These are phyloP conservation scores for Teratosphaeria nubilosa DNA, from an alignment of 2,329 filamentous ascomycete species.

Conservation along the genomic window DNA sequence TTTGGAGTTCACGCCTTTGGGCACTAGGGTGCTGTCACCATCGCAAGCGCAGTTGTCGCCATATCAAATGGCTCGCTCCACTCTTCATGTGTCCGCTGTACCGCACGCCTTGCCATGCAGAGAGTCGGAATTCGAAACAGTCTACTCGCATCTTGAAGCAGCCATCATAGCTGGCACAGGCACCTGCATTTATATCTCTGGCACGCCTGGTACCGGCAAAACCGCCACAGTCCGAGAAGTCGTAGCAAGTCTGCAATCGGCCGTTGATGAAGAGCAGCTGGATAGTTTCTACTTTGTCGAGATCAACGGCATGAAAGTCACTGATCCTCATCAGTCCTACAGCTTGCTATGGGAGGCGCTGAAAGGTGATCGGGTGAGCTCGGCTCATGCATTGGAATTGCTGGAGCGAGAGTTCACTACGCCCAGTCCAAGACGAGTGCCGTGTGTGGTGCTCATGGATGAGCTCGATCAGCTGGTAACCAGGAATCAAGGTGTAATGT, in stretches of 20 bases:
- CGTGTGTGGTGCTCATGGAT: slow-evolving; percentile 96
- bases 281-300: slow-evolving; percentile 99
- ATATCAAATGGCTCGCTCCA: slow-evolving; percentile 79
- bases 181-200: slow-evolving; percentile 96
- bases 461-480: slow-evolving; percentile 96
- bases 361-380: slow-evolving; percentile 84
- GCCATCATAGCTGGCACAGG: slow-evolving; percentile 90
- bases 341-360: slow-evolving; percentile 91
- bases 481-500: slow-evolving; percentile 99
- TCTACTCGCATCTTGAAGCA: slow-evolving; percentile 87
- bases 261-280: slow-evolving; percentile 78
- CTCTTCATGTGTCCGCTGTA: slow-evolving; percentile 87
- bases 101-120: slow-evolving; percentile 82
- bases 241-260: slow-evolving; percentile 76
- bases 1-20: slow-evolving; percentile 90
- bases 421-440: slow-evolving; percentile 79
- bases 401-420: slow-evolving; percentile 87
- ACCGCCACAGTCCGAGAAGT: slow-evolving; percentile 96
- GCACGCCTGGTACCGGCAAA: slow-evolving; percentile 95
- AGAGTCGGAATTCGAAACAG: slow-evolving; percentile 80
- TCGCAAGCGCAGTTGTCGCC: slow-evolving; percentile 68
- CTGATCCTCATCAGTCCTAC: slow-evolving; percentile 94
- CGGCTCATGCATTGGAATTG: slow-evolving; percentile 81
- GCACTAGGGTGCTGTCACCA: slow-evolving; percentile 72
- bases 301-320: slow-evolving; percentile 99